A percentile compares a stretch with the other conserved stretches of the same genome.
Evolutionary conservation across 108 stramenopile genomes (phyloP).

Genomic region (Thalassiosira profunda): DNA sequence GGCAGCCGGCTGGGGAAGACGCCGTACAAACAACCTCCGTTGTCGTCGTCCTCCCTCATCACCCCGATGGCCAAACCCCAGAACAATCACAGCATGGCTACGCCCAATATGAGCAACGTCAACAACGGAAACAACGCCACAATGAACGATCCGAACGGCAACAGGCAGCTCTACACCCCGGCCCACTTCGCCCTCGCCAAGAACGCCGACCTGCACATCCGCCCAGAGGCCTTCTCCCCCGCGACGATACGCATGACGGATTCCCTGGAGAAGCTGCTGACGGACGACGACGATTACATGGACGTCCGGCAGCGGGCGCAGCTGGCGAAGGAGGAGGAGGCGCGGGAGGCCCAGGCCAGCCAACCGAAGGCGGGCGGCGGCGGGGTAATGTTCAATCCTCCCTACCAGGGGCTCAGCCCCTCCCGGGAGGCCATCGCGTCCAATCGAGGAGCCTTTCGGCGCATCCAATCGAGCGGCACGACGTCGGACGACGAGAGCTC

Average conservation of each 20-base stretch:
- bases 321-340: background rate
- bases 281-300: slow-evolving; percentile 68
- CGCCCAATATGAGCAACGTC: slow-evolving; percentile 4
- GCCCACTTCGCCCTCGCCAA: slow-evolving; percentile 48
- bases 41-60: slow-evolving; percentile 4
- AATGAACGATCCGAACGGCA: background rate
- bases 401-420: no score
- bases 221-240: slow-evolving; percentile 67
- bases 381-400: background rate
- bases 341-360: background rate
- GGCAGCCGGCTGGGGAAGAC: slow-evolving; percentile 9
- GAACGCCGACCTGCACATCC: slow-evolving; percentile 41
- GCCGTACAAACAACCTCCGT: slow-evolving; percentile 1
- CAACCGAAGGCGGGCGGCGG: background rate
- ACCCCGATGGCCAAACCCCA: slow-evolving; percentile 1
- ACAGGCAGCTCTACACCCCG: slow-evolving; percentile 42
- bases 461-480: slow-evolving; percentile 18
- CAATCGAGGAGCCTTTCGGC: slow-evolving; percentile 11
- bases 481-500: slow-evolving; percentile 21
- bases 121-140: background rate
- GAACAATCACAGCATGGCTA: background rate
- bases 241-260: slow-evolving; percentile 75
- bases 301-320: background rate
- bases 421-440: no score
- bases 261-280: slow-evolving; percentile 72